Conservation (phyloP, 2,329 filamentous ascomycete species). For the Xylaria sp. region DNA sequence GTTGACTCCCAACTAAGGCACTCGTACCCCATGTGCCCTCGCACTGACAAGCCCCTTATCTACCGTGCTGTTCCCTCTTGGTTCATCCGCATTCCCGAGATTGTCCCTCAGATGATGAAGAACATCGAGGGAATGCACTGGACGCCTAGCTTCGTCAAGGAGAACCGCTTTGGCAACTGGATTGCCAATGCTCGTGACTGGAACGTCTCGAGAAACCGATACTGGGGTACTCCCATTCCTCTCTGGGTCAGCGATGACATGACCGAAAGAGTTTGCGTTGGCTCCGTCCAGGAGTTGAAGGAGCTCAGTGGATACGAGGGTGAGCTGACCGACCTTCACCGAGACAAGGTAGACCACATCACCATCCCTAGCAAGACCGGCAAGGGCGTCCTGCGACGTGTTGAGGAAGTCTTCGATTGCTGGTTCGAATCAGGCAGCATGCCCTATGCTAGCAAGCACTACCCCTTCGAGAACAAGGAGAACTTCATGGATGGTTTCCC, state of each 20-base stretch:
- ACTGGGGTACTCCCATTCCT: slow-evolving; percentile 91
- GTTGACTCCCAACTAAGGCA: slow-evolving; percentile 85
- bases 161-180: slow-evolving; percentile 87
- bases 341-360: slow-evolving; percentile 89
- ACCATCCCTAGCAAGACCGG: slow-evolving; percentile 88
- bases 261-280: slow-evolving; percentile 80
- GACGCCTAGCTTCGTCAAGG: slow-evolving; percentile 87
- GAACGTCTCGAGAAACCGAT: slow-evolving; percentile 91
- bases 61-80: slow-evolving; percentile 88
- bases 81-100: slow-evolving; percentile 84
- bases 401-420: slow-evolving; percentile 90
- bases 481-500: slow-evolving; percentile 77
- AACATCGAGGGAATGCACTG: slow-evolving; percentile 87
- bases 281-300: slow-evolving; percentile 78
- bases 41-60: slow-evolving; percentile 92
- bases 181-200: slow-evolving; percentile 87
- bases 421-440: slow-evolving; percentile 97
- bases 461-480: slow-evolving; percentile 84
- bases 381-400: slow-evolving; percentile 72
- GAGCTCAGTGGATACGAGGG: slow-evolving; percentile 80
- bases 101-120: slow-evolving; percentile 82
- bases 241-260: slow-evolving; percentile 88
- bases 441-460: slow-evolving; percentile 88
- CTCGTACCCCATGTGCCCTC: slow-evolving; percentile 89
- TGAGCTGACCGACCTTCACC: slow-evolving; percentile 79